Percentiles rank a stretch among this genome's conserved stretches.
Evolutionary conservation across 2,329 filamentous ascomycete species (phyloP).

Genomic region (Diplodia sapinea): DNA sequence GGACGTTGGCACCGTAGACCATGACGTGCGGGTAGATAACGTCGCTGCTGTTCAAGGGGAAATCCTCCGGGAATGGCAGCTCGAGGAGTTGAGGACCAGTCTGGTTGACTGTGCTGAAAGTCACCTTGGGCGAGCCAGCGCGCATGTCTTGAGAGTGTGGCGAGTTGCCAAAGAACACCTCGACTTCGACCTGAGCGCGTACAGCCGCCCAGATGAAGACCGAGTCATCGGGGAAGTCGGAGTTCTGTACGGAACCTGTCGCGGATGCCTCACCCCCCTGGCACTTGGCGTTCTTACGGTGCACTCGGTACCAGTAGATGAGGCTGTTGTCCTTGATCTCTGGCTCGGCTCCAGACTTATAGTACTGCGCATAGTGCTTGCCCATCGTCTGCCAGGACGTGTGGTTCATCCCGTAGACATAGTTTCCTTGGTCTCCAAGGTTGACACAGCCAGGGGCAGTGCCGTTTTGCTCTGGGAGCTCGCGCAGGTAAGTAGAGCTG

Average conservation of each 20-base stretch:
- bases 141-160: slow-evolving; percentile 7
- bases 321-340: slow-evolving; percentile 45
- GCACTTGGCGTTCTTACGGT: slow-evolving; percentile 45
- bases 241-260: slow-evolving; percentile 37
- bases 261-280: slow-evolving; percentile 39
- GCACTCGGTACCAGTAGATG: slow-evolving; percentile 49
- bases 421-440: slow-evolving; percentile 41
- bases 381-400: slow-evolving; percentile 48
- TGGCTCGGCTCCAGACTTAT: slow-evolving; percentile 44
- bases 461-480: slow-evolving; percentile 43
- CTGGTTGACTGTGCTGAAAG: slow-evolving; percentile 21
- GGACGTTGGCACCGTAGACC: background rate
- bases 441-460: slow-evolving; percentile 33
- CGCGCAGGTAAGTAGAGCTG: slow-evolving; percentile 49
- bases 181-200: slow-evolving; percentile 33
- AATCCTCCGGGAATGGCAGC: slow-evolving; percentile 28
- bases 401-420: slow-evolving; percentile 47
- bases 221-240: slow-evolving; percentile 42
- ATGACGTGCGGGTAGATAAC: slow-evolving; percentile 29
- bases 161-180: slow-evolving; percentile 25
- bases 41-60: slow-evolving; percentile 22
- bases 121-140: slow-evolving; percentile 22
- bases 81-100: slow-evolving; percentile 19
- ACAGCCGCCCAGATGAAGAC: slow-evolving; percentile 49
- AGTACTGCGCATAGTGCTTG: slow-evolving; percentile 48